Base-by-base conservation (phyloP, 805 yeast species). In the Jamesozyma lodderae region DNA sequence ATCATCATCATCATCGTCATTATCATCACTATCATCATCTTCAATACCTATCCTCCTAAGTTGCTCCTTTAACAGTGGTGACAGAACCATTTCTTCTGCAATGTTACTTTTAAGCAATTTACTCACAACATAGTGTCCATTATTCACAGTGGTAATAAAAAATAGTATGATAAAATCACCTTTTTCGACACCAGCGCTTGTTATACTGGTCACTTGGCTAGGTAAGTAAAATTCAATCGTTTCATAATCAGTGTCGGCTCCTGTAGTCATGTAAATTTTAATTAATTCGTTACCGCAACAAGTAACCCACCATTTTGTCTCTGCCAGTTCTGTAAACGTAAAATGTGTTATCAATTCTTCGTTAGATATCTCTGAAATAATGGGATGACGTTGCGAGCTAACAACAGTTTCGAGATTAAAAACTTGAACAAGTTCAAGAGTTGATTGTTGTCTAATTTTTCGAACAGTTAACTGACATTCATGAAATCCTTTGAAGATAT, bases 201-300 rank as follows among this genome's bases (percentile, higher is more conserved):
- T 25, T 8, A 46, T 35, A 29, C 38, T 35, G 9, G 40, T 37
- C 4, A 51, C 36, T 14, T 40, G 43, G 7, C 33, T 31, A 5
- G 48, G 49, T 21, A 51, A 27, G 13, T 30, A 33, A 20, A 48
- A 41, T 17, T 43, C 45, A 8, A 30, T 20, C 20, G 33, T 20
- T 20, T 27, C 26, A 28, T 34, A 41, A 4, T 37, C 46, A 14
- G 34, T 21, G 6, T 28, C 35, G 7, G 5, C 14, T 3, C 25
- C 24, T 18, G 24, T 17, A 6, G 24, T 11, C 25, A 21, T 25
- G 36, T 41, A 41, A 4, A 43, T 17, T 21, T 32, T 27, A 6
- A 47, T 21, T 6, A 35, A 36, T 2, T 35, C 35, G 4, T 27
- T 17, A 6, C 37, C 35, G 14, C 39, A 9, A 18, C 44, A 37